Evolutionary conservation across 169 alveolate genomes (phyloP).

Genomic region (Theileria annulata): DNA sequence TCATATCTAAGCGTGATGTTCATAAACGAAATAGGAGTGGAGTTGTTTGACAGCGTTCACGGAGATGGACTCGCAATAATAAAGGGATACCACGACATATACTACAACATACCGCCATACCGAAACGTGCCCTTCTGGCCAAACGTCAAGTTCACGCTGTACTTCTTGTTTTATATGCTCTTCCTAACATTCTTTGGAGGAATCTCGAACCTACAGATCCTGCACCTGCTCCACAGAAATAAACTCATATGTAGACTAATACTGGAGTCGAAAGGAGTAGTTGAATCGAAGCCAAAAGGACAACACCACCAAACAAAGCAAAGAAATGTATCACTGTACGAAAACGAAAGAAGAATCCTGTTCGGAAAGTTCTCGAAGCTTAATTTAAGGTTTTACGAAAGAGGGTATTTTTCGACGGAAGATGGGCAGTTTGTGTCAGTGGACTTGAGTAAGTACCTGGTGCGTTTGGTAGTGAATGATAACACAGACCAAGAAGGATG

Average conservation of each 20-base stretch:
- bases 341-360: conserved; percentile 57
- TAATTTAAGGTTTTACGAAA: conserved; percentile 46
- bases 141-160: conserved; percentile 43
- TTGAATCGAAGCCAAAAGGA: neutral
- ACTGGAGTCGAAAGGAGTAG: conserved; percentile 34
- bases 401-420: conserved; percentile 44
- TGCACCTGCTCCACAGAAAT: conserved; percentile 60
- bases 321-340: conserved; percentile 18
- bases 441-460: conserved; percentile 10
- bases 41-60: conserved; percentile 15
- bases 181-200: conserved; percentile 60
- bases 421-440: conserved; percentile 36
- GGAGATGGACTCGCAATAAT: conserved; percentile 25
- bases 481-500: conserved; percentile 64
- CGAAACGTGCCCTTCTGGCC: conserved; percentile 42
- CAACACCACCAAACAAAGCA: neutral
- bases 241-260: conserved; percentile 39
- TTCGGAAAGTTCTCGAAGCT: conserved; percentile 49
- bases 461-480: conserved; percentile 22
- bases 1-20: conserved; percentile 52
- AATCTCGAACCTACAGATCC: conserved; percentile 32
- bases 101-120: conserved; percentile 60
- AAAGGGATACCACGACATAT: conserved; percentile 42
- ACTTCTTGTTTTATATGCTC: conserved; percentile 28
- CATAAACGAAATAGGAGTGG: conserved; percentile 29